These are phyloP conservation scores for Kwoniella heveanensis DNA, from an alignment of 768 basidiomycete species.

Conservation along the genomic window DNA sequence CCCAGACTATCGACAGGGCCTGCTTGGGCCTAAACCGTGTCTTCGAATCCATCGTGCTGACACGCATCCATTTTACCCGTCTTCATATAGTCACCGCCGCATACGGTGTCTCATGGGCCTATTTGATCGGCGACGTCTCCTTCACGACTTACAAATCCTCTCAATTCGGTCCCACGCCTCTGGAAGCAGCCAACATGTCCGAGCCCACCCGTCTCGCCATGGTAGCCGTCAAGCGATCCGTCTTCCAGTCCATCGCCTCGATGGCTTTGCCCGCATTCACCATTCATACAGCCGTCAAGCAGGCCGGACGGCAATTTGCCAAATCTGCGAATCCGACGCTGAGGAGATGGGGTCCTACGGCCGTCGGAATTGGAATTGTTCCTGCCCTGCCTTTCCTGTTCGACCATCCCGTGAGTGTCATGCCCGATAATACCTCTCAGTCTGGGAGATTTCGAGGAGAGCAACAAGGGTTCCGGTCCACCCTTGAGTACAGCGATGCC, in stretches of 20 bases:
- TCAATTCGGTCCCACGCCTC: slow-evolving; percentile 52
- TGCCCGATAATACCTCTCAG: too few relatives aligned
- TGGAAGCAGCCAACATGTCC: slow-evolving; percentile 54
- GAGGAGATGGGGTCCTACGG: slow-evolving; percentile 55
- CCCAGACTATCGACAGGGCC: too few relatives aligned
- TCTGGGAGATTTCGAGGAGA: too few relatives aligned
- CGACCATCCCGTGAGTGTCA: slow-evolving; percentile 51
- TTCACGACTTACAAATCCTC: slow-evolving; percentile 57
- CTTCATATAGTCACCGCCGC: slow-evolving; percentile 40
- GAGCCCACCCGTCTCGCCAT: slow-evolving; percentile 52
- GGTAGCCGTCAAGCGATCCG: slow-evolving; percentile 54
- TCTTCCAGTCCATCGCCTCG: slow-evolving; percentile 55
- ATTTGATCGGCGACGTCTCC: slow-evolving; percentile 55
- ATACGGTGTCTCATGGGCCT: slow-evolving; percentile 57
- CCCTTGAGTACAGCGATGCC: too few relatives aligned
- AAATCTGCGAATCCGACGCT: slow-evolving; percentile 45
- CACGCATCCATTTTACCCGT: not conserved
- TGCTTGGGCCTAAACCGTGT: too few relatives aligned
- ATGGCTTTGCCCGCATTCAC: slow-evolving; percentile 57
- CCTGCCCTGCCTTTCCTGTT: slow-evolving; percentile 55
- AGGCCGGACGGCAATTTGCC: slow-evolving; percentile 49
- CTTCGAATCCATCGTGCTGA: too few relatives aligned
- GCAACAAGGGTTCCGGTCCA: too few relatives aligned
- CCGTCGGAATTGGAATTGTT: slow-evolving; percentile 50
- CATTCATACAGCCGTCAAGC: slow-evolving; percentile 54